Conservation (phyloP, 73 alveolate species). For the Symbiodinium natans region DNA sequence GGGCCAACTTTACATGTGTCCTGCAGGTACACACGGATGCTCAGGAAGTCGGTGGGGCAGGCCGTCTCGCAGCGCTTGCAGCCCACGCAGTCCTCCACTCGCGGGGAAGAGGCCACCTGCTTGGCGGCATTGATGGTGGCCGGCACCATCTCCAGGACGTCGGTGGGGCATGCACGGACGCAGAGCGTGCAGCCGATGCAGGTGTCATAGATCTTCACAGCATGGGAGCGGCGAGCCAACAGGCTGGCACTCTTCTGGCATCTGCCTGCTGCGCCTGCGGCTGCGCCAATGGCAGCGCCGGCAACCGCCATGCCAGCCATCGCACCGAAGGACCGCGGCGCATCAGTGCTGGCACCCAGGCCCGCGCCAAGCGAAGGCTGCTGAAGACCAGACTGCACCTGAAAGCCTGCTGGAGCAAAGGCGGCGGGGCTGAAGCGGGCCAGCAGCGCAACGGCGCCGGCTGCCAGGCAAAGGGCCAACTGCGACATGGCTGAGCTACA, state of each 20-base stretch:
- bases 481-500: conserved; percentile 22
- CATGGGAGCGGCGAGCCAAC: conserved; percentile 51
- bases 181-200: conserved; percentile 90
- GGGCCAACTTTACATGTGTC: not conserved
- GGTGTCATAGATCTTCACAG: conserved; percentile 92
- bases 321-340: conserved; percentile 11
- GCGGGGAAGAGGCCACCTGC: conserved; percentile 92
- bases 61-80: conserved; percentile 34
- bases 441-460: conserved; percentile 54
- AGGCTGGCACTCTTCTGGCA: conserved; percentile 25
- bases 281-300: conserved; percentile 33
- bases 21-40: conserved; percentile 91
- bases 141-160: conserved; percentile 88
- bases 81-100: conserved; percentile 45
- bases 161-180: conserved; percentile 94
- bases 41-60: conserved; percentile 87
- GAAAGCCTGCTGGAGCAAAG: conserved; percentile 52
- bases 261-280: conserved; percentile 36
- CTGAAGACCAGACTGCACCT: conserved; percentile 18
- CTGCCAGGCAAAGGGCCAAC: conserved; percentile 42
- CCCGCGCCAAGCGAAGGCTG: conserved; percentile 7
- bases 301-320: conserved; percentile 62
- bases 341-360: not conserved
- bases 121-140: conserved; percentile 91
- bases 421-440: conserved; percentile 40